Evolutionary conservation across 257 asterid genomes (phyloP), one percentile per base, ranked within the genome.

Genomic region (Solanum virginianum): DNA sequence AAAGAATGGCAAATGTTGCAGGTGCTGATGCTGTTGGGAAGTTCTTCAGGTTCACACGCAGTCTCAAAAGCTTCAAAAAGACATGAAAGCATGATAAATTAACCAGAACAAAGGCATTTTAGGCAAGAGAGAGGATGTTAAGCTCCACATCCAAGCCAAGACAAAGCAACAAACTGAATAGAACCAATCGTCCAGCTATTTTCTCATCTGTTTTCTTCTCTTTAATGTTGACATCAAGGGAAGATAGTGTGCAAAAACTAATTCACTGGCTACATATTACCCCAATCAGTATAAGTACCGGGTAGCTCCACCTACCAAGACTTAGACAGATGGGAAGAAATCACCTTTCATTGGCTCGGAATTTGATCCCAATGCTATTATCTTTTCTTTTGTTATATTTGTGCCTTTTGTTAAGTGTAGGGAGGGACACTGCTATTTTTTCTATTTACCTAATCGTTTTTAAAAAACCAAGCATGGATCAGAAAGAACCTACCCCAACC

Each of bases 21-120:
- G 98, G 94, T 71, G 85, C 93, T 68, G 91, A 77, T 80, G 97
- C 83, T 80, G 87, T 86, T 10, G 99, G 99, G 68, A 93, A 94
- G 89, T 90, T 95, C 90, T 90, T 95, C 90, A 95, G 86, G 94
- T 95, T 97, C 85, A 94, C 94, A 68, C 93, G 89, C 63, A 97
- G 93, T 82, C 81, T 75, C 49, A 93, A 29, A 82, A 95, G 97
- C 99, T 97, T 93, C 88, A 86, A 74, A 89, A 51, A 82, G 77
- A 85, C 54, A 87, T 88, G 57, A 65, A 74, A 45, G 41, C 54
- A 80, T 7, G 69, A 86, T 39, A 80, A 66, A 80, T 66, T 83
- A 29, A 83, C 63, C 54, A 66, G 53, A 53, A 66, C 26, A 65
- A 56, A 49, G 29, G 41, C 81, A 69, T 24, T 51, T 68, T 13